phyloP scores from a whole-genome alignment of 2,329 filamentous ascomycete genomes.

The Monosporascus sp. region DNA sequence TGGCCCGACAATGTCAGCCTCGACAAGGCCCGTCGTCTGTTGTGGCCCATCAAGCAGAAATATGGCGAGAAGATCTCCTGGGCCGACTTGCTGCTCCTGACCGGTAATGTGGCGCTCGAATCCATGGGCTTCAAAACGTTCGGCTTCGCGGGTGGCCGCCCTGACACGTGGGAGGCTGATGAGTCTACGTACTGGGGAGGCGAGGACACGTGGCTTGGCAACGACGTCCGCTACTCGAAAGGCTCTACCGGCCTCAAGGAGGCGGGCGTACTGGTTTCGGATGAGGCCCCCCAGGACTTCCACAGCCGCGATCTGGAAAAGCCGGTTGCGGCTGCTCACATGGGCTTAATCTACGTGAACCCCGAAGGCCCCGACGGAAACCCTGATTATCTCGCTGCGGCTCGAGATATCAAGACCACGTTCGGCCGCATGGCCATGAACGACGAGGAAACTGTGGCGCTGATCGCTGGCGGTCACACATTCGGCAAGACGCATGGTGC shows the following conservation, averaged over 20 bases:
- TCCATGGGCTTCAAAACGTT: constrained; percentile 70
- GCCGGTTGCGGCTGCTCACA: constrained; percentile 63
- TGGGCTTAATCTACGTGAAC: constrained; percentile 80
- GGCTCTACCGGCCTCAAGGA: constrained; percentile 40
- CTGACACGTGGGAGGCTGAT: constrained; percentile 70
- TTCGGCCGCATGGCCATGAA: constrained; percentile 81
- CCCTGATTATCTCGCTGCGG: constrained; percentile 64
- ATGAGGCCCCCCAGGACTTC: constrained; percentile 34
- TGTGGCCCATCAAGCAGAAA: constrained; percentile 82
- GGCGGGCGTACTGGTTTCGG: constrained; percentile 27
- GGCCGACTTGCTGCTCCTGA: constrained; percentile 67
- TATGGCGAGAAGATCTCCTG: constrained; percentile 79
- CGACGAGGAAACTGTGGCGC: constrained; percentile 73
- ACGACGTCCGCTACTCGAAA: constrained; percentile 62
- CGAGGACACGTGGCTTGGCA: constrained; percentile 70
- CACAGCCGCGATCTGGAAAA: constrained; percentile 61
- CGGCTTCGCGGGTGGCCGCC: constrained; percentile 67
- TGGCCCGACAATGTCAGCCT: constrained; percentile 76
- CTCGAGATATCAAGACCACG: constrained; percentile 66
- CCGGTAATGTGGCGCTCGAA: constrained; percentile 73
- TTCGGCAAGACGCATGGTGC: constrained; percentile 82
- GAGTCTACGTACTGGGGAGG: constrained; percentile 74
- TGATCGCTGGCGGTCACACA: constrained; percentile 73
- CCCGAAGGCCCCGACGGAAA: constrained; percentile 71
- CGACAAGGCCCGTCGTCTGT: constrained; percentile 73